Evolutionary conservation across 768 basidiomycete species (phyloP), one percentile per base, ranked within the genome.

Genomic region (Mycena olivaceomarginata): DNA sequence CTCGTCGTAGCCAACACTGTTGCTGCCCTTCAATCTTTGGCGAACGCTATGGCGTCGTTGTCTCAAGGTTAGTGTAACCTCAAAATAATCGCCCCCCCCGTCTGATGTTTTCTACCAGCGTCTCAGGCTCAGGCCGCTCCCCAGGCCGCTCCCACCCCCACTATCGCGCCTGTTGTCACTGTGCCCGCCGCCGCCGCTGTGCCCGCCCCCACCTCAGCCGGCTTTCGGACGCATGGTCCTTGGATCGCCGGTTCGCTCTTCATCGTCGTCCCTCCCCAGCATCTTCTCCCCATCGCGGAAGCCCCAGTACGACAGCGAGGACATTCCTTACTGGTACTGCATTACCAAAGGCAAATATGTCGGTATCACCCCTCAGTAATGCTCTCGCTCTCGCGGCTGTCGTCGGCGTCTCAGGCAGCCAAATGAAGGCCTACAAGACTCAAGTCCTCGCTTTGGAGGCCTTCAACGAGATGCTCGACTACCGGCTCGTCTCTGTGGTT

Each of bases 291-390:
- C 12, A 37, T 43, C 20, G 45, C n/a, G n/a, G n/a, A n/a, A 39
- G 20, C 48, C 20, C 3, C 13, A 22, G 11, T 4, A 13, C 5
- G 57, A 9, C 8, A 20, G 4, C 5, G 45, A 48, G 12, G 22
- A 16, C 31, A 5, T 4, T 1, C 20, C 46, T 18, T 0, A 0
- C 37, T 74, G 64, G 66, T 74, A 74, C n/a, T 20, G 18, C 45
- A 67, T 74, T 39, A 60, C 57, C 18, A 13, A 18, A 0, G 71
- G 75, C 41, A 39, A 4, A 22, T 70, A 65, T 15, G 53, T 76
- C 37, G 64, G 69, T 40, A 37, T 76, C 31, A 66, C n/a, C 63
- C 43, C 56, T 65, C 69, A 70, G 20, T 60, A 63, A 70, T 12
- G 31, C 67, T 18, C 20, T 75, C 11, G 74, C 74, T 1, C 20